These are phyloP conservation scores for Pseudozyma flocculosa DNA, from an alignment of 1,284 basidiomycete species.

Conservation along the genomic window DNA sequence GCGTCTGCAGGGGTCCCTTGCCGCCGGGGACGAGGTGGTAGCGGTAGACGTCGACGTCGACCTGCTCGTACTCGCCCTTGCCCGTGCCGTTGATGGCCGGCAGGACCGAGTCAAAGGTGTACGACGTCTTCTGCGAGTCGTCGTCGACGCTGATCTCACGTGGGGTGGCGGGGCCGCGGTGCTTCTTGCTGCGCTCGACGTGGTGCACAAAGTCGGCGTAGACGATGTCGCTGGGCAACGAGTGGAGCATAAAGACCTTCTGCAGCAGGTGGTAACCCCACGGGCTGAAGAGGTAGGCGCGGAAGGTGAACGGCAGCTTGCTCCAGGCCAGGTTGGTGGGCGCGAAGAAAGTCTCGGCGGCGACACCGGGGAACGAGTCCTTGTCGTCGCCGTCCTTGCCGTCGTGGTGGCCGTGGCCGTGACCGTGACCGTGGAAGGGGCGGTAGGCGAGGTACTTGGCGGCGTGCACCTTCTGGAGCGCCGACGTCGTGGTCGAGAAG, in stretches of 20 bases:
- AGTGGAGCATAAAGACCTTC: slow-evolving; percentile 70
- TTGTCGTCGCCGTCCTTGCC: slow-evolving; percentile 57
- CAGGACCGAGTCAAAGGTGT: slow-evolving; percentile 37
- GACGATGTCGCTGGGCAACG: slow-evolving; percentile 66
- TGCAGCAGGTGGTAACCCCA: slow-evolving; percentile 65
- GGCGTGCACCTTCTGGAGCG: slow-evolving; percentile 14
- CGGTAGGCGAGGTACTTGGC: slow-evolving; percentile 19
- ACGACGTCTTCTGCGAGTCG: slow-evolving; percentile 35
- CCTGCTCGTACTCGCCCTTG: slow-evolving; percentile 31
- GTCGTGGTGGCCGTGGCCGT: slow-evolving; percentile 59
- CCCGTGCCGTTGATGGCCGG: slow-evolving; percentile 20
- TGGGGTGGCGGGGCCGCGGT: not conserved
- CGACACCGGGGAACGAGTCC: slow-evolving; percentile 60
- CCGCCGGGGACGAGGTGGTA: slow-evolving; percentile 39
- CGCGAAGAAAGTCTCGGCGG: slow-evolving; percentile 67
- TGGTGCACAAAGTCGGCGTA: slow-evolving; percentile 64
- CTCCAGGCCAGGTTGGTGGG: slow-evolving; percentile 69
- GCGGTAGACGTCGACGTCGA: slow-evolving; percentile 42
- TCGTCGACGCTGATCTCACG: slow-evolving; percentile 3
- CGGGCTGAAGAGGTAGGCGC: slow-evolving; percentile 70
- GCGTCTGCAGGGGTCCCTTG: slow-evolving; percentile 61
- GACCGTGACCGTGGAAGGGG: slow-evolving; percentile 64
- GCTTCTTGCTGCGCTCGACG: slow-evolving; percentile 18
- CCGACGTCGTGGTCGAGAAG: slow-evolving; percentile 64
- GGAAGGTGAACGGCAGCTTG: slow-evolving; percentile 65